These are phyloP conservation scores for Cavenderia fasciculata DNA, from an alignment of 78 protist species.

Conservation along the genomic window DNA sequence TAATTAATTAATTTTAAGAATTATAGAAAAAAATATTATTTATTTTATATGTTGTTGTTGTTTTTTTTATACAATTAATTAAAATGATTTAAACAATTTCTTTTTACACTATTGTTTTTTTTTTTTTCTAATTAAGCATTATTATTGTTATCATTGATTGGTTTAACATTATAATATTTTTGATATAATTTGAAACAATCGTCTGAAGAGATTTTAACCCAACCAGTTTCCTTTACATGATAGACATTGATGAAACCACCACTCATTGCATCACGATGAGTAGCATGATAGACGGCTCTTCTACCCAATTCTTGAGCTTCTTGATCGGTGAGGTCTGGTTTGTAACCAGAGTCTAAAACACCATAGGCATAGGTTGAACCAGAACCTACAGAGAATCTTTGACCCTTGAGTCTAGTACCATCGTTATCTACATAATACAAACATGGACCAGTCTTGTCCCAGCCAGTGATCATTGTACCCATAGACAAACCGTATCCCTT, in stretches of 20 bases:
- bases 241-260: constrained; percentile 97
- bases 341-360: constrained; percentile 98
- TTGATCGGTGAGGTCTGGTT: constrained; percentile 85
- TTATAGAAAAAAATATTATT: not conserved
- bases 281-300: constrained; percentile 98
- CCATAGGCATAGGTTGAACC: constrained; percentile 99
- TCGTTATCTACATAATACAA: constrained; percentile 98
- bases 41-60: not conserved
- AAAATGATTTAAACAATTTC: no score
- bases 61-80: not conserved
- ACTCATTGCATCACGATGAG: constrained; percentile 97
- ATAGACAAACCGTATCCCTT: constrained; percentile 96
- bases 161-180: constrained; percentile 42
- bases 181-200: constrained; percentile 79
- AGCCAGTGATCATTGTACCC: constrained; percentile 99
- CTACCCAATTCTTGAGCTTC: constrained; percentile 98
- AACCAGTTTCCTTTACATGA: constrained; percentile 86
- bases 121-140: not conserved
- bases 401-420: constrained; percentile 95
- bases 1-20: not conserved
- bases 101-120: no score
- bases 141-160: constrained; percentile 31
- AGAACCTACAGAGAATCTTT: constrained; percentile 98
- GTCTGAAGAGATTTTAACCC: constrained; percentile 84
- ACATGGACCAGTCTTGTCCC: constrained; percentile 97